Percentiles rank a stretch among this genome's conserved stretches.
Conservation (phyloP, 345 rosid genomes). For the Eucalyptus microcorys region DNA sequence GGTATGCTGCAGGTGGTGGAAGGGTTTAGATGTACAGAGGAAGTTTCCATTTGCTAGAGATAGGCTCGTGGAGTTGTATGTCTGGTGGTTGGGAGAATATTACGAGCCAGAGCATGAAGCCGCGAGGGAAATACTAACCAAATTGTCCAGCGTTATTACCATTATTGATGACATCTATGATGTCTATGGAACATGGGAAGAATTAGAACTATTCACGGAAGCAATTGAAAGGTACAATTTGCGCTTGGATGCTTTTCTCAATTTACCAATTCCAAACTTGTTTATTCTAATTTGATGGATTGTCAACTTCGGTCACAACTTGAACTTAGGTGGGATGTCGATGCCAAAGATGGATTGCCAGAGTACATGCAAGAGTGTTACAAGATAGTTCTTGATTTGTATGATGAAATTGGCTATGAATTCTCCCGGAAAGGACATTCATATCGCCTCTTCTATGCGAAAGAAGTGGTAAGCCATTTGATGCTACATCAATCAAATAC, state of each 20-base stretch:
- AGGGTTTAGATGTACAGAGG: background rate
- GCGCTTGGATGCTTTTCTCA: background rate
- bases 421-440: background rate
- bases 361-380: conserved; percentile 17
- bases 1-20: conserved; percentile 4
- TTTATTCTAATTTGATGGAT: background rate
- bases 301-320: background rate
- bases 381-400: conserved; percentile 8
- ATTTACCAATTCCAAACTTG: background rate
- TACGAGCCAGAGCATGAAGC: background rate
- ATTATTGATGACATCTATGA: conserved; percentile 13
- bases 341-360: background rate
- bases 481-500: background rate
- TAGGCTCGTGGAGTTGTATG: background rate
- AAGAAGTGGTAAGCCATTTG: conserved; percentile 1
- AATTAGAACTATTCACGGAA: conserved; percentile 1
- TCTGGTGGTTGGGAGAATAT: background rate
- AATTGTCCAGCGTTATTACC: background rate
- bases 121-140: conserved; percentile 1
- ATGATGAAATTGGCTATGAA: conserved; percentile 4
- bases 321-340: conserved; percentile 4
- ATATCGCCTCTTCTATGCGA: conserved; percentile 3
- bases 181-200: conserved; percentile 13
- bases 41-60: conserved; percentile 5
- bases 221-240: conserved; percentile 11